Conservation (phyloP, 2,329 filamentous ascomycete species). For the Monilinia fructicola region DNA sequence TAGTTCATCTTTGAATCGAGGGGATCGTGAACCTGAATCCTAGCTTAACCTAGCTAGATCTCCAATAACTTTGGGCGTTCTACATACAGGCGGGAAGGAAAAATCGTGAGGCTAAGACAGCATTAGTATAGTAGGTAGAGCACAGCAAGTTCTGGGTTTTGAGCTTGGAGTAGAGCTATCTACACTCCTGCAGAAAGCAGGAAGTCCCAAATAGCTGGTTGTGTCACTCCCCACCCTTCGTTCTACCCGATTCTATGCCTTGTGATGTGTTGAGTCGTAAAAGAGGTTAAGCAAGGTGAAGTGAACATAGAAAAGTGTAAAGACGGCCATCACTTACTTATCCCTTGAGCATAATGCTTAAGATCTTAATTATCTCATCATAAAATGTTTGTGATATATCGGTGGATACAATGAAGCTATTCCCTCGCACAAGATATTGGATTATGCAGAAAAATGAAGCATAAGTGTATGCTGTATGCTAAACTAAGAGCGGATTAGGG, state of each 20-base stretch:
- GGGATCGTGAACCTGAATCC: no score
- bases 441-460: no score
- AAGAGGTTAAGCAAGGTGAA: neutral
- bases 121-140: neutral
- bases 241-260: neutral
- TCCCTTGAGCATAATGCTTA: neutral
- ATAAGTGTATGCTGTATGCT: no score
- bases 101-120: neutral
- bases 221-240: neutral
- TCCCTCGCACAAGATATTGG: neutral
- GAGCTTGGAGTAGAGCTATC: neutral
- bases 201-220: neutral
- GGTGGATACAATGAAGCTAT: neutral
- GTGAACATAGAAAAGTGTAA: neutral
- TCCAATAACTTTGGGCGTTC: neutral
- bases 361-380: no score
- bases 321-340: neutral
- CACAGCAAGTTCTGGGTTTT: neutral
- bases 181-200: neutral
- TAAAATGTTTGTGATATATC: neutral
- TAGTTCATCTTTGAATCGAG: neutral
- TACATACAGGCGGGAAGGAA: neutral
- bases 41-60: neutral
- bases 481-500: no score
- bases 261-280: neutral